Conservation (phyloP, 768 basidiomycete species). For the Pholiota microspora region DNA sequence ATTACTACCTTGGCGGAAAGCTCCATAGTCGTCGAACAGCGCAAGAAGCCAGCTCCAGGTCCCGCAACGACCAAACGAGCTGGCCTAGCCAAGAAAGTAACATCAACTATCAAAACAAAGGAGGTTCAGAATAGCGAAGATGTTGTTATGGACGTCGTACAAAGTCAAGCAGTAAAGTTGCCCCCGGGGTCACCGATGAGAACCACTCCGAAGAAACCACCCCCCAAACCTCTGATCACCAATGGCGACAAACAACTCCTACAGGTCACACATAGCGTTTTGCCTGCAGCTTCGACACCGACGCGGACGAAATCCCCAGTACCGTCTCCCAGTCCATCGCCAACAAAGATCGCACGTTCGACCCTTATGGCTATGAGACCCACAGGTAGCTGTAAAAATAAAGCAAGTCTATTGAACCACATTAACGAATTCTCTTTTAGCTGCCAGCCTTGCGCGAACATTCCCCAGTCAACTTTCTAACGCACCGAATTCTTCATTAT, state of each 20-base stretch:
- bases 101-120: background rate
- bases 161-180: slow-evolving; percentile 3
- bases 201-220: slow-evolving; percentile 24
- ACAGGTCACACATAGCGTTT: slow-evolving; percentile 12
- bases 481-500: slow-evolving; percentile 46
- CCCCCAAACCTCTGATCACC: background rate
- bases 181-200: slow-evolving; percentile 33
- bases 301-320: slow-evolving; percentile 2
- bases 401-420: background rate
- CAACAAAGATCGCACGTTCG: slow-evolving; percentile 31
- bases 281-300: slow-evolving; percentile 1
- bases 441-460: slow-evolving; percentile 22
- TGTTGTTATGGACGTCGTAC: background rate
- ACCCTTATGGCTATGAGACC: slow-evolving; percentile 27
- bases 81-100: slow-evolving; percentile 10
- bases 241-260: slow-evolving; percentile 7
- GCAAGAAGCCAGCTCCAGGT: slow-evolving; percentile 6
- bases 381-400: slow-evolving; percentile 20
- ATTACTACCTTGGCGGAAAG: slow-evolving; percentile 7
- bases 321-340: slow-evolving; percentile 26
- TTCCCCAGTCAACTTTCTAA: slow-evolving; percentile 22
- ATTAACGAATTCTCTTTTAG: slow-evolving; percentile 1
- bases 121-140: background rate
- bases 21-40: background rate
- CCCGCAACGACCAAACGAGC: slow-evolving; percentile 16